These are phyloP conservation scores for Globisporangium emineosum DNA, from an alignment of 352 stramenopile genomes.

Conservation along the genomic window DNA sequence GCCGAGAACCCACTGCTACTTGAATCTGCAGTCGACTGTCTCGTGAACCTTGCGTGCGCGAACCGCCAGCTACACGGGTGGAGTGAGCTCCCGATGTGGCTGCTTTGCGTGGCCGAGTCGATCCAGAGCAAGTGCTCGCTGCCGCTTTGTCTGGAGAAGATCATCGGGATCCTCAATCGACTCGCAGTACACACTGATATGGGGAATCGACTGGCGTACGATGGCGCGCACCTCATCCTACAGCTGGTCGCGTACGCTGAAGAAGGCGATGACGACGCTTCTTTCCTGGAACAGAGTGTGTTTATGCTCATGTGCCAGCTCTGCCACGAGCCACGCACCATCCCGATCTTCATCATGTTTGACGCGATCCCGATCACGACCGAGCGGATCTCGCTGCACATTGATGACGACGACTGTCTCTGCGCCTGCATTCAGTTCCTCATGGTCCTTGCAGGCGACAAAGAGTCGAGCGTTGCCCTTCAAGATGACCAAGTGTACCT, in stretches of 20 bases:
- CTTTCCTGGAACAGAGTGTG: slow-evolving; percentile 26
- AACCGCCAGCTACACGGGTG: slow-evolving; percentile 26
- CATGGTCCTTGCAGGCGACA: slow-evolving; percentile 21
- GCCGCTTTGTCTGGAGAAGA: slow-evolving; percentile 37
- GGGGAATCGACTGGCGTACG: slow-evolving; percentile 19
- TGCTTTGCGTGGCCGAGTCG: slow-evolving; percentile 26
- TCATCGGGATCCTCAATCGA: slow-evolving; percentile 36
- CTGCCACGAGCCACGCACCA: slow-evolving; percentile 26
- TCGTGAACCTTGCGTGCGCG: slow-evolving; percentile 45
- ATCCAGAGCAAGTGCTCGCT: slow-evolving; percentile 22
- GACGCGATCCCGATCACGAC: slow-evolving; percentile 32
- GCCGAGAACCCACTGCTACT: slow-evolving; percentile 22
- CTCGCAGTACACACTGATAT: slow-evolving; percentile 27
- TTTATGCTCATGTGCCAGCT: slow-evolving; percentile 33
- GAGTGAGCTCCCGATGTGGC: slow-evolving; percentile 29
- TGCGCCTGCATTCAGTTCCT: slow-evolving; percentile 31
- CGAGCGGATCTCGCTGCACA: slow-evolving; percentile 27
- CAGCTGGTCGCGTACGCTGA: slow-evolving; percentile 24
- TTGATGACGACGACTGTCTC: slow-evolving; percentile 31
- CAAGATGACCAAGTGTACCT: slow-evolving; percentile 26
- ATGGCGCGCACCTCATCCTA: slow-evolving; percentile 28
- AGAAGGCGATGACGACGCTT: slow-evolving; percentile 8
- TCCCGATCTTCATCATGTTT: slow-evolving; percentile 35
- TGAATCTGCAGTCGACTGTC: slow-evolving; percentile 39
- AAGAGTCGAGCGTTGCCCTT: slow-evolving; percentile 17